Evolutionary conservation across 257 asterid species (phyloP), one percentile per base, ranked within the genome.

Genomic region (Rehmannia glutinosa): DNA sequence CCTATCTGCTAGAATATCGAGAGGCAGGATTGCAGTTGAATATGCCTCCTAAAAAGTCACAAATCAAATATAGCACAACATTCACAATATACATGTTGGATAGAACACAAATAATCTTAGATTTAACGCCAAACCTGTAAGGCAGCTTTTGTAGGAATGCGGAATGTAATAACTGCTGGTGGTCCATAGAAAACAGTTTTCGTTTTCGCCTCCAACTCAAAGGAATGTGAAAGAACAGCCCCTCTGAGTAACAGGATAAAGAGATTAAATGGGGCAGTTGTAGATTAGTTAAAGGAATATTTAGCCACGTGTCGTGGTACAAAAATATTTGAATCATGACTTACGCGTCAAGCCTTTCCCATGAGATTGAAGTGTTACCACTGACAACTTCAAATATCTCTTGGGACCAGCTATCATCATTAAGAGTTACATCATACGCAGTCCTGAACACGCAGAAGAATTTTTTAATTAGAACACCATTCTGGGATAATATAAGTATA

Each of bases 291-390:
- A 16, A 56, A 51, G 68, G 30, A 35, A 43, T 35, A 62, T 38
- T n/a, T 56, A 68, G 54, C 5, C 24, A 41, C 10, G 20, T 25
- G 3, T 8, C 17, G 13, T 4, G 13, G 56, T 17, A 21, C 24
- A 36, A 24, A 33, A 39, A 9, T 39, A 24, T 4, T 39, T 11
- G 56, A 49, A 21, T 39, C 39, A 49, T 11, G 61, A 87, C 98
- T 88, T 79, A 93, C 97, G 72, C 87, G 38, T 93, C 99, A 71
- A 93, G 99, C 80, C 78, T 86, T 73, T 90, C 99, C 97, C 99
- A 93, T 17, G 99, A 83, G 65, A 78, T 71, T 39, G 98, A 81
- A 68, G 95, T 87, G 87, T 87, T 92, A 28, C 98, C 97, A 77
- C 76, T 42, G 24, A 86, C 86, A 45, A 86, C 52, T 10, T 72